Evolutionary conservation across 1,284 basidiomycete genomes (phyloP), one percentile per base, ranked within the genome.

Genomic region (Ganoderma sp.): DNA sequence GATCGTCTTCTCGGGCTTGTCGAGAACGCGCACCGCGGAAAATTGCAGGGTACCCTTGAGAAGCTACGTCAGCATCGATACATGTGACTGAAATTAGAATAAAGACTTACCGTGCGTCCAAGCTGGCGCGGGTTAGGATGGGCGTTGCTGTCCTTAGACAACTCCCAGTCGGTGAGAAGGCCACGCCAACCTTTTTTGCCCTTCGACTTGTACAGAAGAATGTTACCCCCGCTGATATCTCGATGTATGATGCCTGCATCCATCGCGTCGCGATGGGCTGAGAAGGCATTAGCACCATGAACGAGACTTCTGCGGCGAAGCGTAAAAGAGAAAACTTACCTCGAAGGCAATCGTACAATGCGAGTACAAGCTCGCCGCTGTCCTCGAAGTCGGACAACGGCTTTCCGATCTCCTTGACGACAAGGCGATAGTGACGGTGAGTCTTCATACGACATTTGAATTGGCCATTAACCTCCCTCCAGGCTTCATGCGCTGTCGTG

Each of bases 391-490:
- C 34, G 0, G 54, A 15, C 7, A 73, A 8, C 10, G 70, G 67
- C 10, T 56, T 48, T 1, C 70, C 72, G 3, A 73, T 61, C 17
- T 69, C 69, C n/a, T 66, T 52, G 8, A 67, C 54, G 0, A 69
- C 67, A 2, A 73, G 61, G 45, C 70, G 63, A 32, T 71, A 71
- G 59, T 73, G 72, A 2, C 34, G 48, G 39, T 71, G 68, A 1
- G 15, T 25, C 69, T 63, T 67, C 9, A 69, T 14, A n/a, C 48
- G 66, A 19, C 65, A 61, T 9, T 52, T 37, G 45, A 41, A 43
- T 5, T 64, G 37, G 15, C 42, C 15, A 48, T 52, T 25, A 12
- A 17, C 41, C 50, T 64, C n/a, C 6, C 37, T 19, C 65, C 61
- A 68, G 7, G 42, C 42, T 4, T 43, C 42, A 9, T 39, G 42